These are phyloP conservation scores for Penicillium nucicola DNA, from an alignment of 495 filamentous ascomycete genomes.

Conservation along the genomic window DNA sequence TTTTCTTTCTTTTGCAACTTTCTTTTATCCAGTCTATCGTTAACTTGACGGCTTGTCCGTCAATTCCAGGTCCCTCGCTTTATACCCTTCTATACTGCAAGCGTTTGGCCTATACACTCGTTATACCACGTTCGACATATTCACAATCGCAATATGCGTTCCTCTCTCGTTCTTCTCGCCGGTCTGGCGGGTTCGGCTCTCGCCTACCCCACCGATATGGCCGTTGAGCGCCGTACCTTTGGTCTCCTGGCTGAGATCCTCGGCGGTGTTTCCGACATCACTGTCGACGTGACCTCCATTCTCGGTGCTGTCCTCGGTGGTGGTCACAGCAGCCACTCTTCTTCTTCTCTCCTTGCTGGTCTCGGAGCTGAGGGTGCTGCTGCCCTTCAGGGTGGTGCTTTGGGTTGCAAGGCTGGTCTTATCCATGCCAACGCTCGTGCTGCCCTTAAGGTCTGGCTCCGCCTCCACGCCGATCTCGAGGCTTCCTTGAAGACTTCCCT, in stretches of 20 bases:
- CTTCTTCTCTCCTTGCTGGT: conserved; percentile 25
- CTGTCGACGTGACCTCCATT: conserved; percentile 18
- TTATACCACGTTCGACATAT: conserved; percentile 6
- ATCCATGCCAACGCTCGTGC: conserved; percentile 29
- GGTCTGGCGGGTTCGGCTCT: conserved; percentile 35
- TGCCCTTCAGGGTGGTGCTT: conserved; percentile 36
- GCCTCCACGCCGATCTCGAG: conserved; percentile 23
- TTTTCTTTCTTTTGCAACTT: conserved; percentile 21
- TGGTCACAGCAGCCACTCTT: conserved; percentile 10
- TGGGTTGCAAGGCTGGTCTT: conserved; percentile 35
- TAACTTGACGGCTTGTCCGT: conserved; percentile 25
- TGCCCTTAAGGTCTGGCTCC: conserved; percentile 36
- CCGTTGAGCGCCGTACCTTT: conserved; percentile 31
- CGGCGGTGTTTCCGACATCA: conserved; percentile 3
- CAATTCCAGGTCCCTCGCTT: conserved; percentile 14
- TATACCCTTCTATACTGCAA: conserved; percentile 3
- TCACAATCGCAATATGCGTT: conserved; percentile 34
- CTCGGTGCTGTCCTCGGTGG: conserved; percentile 24
- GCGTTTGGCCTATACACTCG: conserved; percentile 18
- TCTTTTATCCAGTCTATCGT: conserved; percentile 36
- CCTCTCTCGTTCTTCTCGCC: conserved; percentile 37
- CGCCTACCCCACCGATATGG: conserved; percentile 29
- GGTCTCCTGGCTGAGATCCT: conserved; percentile 19
- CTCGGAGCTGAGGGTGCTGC: conserved; percentile 38
- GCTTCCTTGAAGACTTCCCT: conserved; percentile 25